Conservation (phyloP, 192 early-diverging fungal species). For the Oehlia diaphana region DNA sequence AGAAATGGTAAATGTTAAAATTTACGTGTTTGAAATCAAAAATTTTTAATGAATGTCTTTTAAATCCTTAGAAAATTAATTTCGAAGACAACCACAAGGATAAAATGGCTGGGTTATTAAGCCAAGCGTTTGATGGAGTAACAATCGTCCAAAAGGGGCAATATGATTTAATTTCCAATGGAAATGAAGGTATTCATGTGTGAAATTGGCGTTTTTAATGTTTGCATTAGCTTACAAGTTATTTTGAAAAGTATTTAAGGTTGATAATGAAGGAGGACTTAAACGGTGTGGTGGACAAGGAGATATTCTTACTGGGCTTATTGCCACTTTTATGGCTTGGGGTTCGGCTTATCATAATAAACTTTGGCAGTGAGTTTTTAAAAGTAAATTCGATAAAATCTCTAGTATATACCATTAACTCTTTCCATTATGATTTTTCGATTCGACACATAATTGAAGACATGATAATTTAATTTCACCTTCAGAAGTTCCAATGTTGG, state of each 20-base stretch:
- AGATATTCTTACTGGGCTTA: constrained; percentile 83
- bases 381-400: constrained; percentile 8
- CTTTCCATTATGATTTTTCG: neutral
- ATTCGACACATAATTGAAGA: constrained; percentile 2
- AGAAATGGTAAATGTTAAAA: constrained; percentile 38
- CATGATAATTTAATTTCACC: constrained; percentile 39
- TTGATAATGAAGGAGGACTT: constrained; percentile 59
- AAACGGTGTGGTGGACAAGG: constrained; percentile 96
- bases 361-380: constrained; percentile 53
- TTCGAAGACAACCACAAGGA: constrained; percentile 31
- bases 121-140: constrained; percentile 69
- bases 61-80: constrained; percentile 28
- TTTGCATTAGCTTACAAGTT: neutral
- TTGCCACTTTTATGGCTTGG: constrained; percentile 90
- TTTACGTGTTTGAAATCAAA: neutral
- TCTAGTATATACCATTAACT: neutral
- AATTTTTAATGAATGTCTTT: neutral
- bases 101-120: constrained; percentile 23
- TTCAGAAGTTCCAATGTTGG: constrained; percentile 53
- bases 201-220: neutral
- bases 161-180: constrained; percentile 76
- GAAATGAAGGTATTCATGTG: constrained; percentile 49
- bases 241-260: neutral
- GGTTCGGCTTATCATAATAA: constrained; percentile 60
- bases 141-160: constrained; percentile 81